Evolutionary conservation across 2,329 filamentous ascomycete genomes (phyloP), one percentile per base, ranked within the genome.

Genomic region (Epicoccum nigrum): DNA sequence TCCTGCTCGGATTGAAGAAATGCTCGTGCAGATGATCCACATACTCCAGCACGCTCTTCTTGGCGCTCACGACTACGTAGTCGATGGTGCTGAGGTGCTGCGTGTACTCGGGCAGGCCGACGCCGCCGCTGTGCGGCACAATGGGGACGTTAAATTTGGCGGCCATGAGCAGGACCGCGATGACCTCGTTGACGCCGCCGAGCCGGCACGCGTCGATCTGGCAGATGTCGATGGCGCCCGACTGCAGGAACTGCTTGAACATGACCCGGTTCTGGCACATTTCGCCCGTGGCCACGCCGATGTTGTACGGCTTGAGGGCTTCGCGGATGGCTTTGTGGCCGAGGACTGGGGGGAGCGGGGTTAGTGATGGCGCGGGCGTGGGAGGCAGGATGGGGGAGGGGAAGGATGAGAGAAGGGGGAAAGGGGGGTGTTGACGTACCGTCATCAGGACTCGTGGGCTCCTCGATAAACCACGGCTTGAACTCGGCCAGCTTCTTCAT

Each of bases 251-350:
- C 76, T 96, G 92, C 82, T 96, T 96, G 84, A 96, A 96, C 66
- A 96, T 85, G 59, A 96, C 89, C 31, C 92, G 86, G 79, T 96
- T 96, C 79, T 96, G 92, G 78, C 90, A 94, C 90, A 96, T 95
- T 78, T 96, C 92, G 57, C 92, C 92, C 0, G 92, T 96, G 7
- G 92, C 92, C 4, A 96, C 92, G 51, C 90, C 90, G 64, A 96
- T 90, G 50, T 83, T 84, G 68, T 85, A 79, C 0, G 88, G 86
- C 64, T 83, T 82, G 9, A 96, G 85, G 4, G 91, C 91, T 55
- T 93, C 87, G 43, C 89, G 86, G 64, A 96, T 86, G 3, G 89
- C 87, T 69, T 89, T 90, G 81, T 96, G 92, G 51, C 92, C 92
- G 47, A 94, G 85, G 51, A 96, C 86, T 72, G 6, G 41, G 13